A percentile compares a stretch with the other conserved stretches of the same genome.
Conservation (phyloP, 306 rosid genomes). For the Fragaria vesca region DNA sequence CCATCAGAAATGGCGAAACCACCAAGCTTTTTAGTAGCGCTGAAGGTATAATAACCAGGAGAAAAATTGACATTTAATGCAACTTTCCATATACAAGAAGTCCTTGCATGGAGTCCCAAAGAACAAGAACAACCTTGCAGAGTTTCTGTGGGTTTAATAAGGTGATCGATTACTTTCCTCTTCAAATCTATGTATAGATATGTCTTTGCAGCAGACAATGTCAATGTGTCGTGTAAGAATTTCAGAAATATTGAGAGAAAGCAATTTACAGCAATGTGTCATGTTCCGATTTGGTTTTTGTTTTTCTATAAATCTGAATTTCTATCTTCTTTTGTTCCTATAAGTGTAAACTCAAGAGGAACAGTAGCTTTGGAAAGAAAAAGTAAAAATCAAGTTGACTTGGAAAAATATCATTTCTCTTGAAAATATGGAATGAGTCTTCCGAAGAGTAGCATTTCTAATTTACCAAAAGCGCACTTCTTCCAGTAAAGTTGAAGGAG, state of each 20-base stretch:
- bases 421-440: not conserved
- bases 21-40: not conserved
- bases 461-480: not conserved
- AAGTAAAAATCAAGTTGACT: not conserved
- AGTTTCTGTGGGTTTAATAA: slow-evolving; percentile 5
- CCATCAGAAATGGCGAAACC: slow-evolving; percentile 8
- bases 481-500: not conserved
- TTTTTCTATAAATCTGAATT: not conserved
- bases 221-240: not conserved
- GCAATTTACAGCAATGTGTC: not conserved
- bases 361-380: not conserved
- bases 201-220: not conserved
- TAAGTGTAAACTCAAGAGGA: not conserved
- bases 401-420: not conserved
- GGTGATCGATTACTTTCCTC: not conserved
- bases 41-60: not conserved
- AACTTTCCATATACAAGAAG: not conserved
- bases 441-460: not conserved
- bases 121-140: not conserved
- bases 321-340: not conserved
- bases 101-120: not conserved
- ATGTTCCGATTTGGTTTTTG: not conserved
- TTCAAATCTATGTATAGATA: not conserved
- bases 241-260: not conserved
- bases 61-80: slow-evolving; percentile 3